phyloP scores from a whole-genome alignment of 1,139 yeast species.

The Sugiyamaella grinbergsii region DNA sequence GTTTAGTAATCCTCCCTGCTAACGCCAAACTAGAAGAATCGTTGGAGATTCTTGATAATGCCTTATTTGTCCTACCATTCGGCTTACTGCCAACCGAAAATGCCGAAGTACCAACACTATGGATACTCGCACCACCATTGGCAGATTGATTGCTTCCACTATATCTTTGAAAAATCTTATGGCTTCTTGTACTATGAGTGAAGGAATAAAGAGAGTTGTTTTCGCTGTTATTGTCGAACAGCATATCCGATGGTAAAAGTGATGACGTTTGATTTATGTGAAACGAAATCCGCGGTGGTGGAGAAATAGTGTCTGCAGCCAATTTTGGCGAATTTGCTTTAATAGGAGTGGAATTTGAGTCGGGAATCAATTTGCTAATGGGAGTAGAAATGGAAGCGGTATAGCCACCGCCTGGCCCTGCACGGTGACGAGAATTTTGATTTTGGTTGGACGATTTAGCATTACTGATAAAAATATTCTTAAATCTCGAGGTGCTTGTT shows the following conservation, averaged over 20 bases:
- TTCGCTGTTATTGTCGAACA: conserved; percentile 16
- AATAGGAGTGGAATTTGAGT: conserved; percentile 1
- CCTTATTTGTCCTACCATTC: neutral
- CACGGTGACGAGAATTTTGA: too few relatives aligned
- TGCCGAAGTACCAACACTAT: conserved; percentile 5
- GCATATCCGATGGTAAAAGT: conserved; percentile 22
- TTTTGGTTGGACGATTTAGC: too few relatives aligned
- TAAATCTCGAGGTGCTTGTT: too few relatives aligned
- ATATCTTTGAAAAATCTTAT: conserved; percentile 10
- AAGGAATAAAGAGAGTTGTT: conserved; percentile 12
- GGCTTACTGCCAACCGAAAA: conserved; percentile 13
- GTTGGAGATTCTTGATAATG: neutral
- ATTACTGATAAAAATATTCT: too few relatives aligned
- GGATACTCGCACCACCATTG: neutral
- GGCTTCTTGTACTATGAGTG: conserved; percentile 7
- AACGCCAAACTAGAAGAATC: too few relatives aligned
- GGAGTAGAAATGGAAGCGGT: conserved; percentile 5
- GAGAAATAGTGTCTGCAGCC: neutral
- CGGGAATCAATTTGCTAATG: conserved; percentile 11
- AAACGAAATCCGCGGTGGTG: conserved; percentile 30
- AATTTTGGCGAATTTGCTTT: neutral
- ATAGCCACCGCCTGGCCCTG: too few relatives aligned
- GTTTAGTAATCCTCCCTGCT: conserved; percentile 2
- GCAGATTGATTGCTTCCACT: conserved; percentile 11
- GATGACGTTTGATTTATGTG: conserved; percentile 27